Percentiles rank a stretch among this genome's conserved stretches.
These are phyloP conservation scores for Anastatica hierochuntica DNA, from an alignment of 345 rosid genomes.

Conservation along the genomic window DNA sequence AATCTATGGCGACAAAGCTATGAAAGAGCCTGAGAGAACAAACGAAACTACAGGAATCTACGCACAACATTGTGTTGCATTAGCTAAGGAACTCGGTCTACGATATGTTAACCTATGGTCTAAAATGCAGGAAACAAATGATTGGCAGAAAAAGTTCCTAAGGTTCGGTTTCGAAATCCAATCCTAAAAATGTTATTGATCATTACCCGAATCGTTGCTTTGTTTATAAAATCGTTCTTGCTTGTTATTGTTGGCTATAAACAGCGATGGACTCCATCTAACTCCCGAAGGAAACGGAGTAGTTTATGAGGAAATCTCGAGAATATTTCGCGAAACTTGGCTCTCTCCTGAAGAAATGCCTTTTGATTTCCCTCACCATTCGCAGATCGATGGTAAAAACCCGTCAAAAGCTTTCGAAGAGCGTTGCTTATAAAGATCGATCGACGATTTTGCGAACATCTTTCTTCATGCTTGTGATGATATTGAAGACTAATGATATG, in stretches of 20 bases:
- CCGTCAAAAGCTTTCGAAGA: slow-evolving; percentile 62
- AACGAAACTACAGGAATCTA: no score
- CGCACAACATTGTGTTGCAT: no score
- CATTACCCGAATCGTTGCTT: no score
- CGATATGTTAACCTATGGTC: no score
- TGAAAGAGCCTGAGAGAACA: slow-evolving; percentile 63
- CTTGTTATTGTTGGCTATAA: not conserved
- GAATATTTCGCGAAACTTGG: slow-evolving; percentile 57
- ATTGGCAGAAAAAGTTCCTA: no score
- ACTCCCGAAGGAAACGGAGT: slow-evolving; percentile 75
- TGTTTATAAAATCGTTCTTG: not conserved
- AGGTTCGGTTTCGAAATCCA: no score
- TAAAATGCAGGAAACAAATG: no score
- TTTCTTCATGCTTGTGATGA: no score
- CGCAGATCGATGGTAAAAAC: slow-evolving; percentile 44
- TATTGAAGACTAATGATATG: no score
- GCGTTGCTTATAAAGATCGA: slow-evolving; percentile 24
- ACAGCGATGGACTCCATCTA: slow-evolving; percentile 88
- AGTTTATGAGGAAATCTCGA: slow-evolving; percentile 45
- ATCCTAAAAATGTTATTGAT: no score
- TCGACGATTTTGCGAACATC: not conserved
- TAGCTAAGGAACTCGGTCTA: no score
- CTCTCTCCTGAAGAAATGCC: slow-evolving; percentile 69
- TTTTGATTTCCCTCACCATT: slow-evolving; percentile 66
- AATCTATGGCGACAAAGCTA: slow-evolving; percentile 58